Percentiles rank a stretch among this genome's conserved stretches.
phyloP scores from a whole-genome alignment of 805 yeast species.

The Ogataea salicorniae region DNA sequence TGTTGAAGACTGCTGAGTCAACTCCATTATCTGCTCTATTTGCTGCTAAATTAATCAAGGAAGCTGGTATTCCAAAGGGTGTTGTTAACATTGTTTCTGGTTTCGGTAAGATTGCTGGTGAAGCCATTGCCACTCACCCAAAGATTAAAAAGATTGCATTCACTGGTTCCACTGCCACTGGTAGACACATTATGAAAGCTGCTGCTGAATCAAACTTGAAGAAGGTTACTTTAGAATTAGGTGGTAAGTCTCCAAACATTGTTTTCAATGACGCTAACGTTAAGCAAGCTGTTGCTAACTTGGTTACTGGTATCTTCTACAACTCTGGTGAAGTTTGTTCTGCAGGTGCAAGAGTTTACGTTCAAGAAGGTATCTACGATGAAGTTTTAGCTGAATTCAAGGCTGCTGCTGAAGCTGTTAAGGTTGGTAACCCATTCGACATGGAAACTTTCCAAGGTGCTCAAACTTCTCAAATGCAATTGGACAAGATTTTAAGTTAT shows the following conservation, averaged over 20 bases:
- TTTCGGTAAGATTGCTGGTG: constrained; percentile 69
- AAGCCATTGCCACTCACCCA: constrained; percentile 63
- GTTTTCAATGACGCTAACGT: constrained; percentile 66
- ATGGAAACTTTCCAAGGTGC: constrained; percentile 69
- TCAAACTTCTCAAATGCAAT: constrained; percentile 66
- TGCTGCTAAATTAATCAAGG: constrained; percentile 54
- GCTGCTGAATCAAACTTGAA: constrained; percentile 70
- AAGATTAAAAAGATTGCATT: constrained; percentile 70
- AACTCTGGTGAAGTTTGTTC: constrained; percentile 83
- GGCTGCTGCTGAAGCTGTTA: constrained; percentile 51
- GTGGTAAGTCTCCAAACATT: constrained; percentile 79
- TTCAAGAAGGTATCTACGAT: constrained; percentile 70
- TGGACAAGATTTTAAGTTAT: constrained; percentile 61
- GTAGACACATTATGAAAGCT: constrained; percentile 63
- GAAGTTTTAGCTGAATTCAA: constrained; percentile 54
- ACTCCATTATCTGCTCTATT: constrained; percentile 71
- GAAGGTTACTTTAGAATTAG: constrained; percentile 76
- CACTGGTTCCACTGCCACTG: constrained; percentile 77
- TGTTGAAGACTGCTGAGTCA: constrained; percentile 71
- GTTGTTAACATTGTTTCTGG: constrained; percentile 72
- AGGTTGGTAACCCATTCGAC: constrained; percentile 74
- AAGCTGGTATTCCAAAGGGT: constrained; percentile 73
- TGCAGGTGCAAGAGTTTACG: constrained; percentile 75
- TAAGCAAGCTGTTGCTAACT: constrained; percentile 42
- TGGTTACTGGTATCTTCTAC: constrained; percentile 65